Conservation (phyloP, 1,284 basidiomycete genomes). For the Ustilago xerochloae region DNA sequence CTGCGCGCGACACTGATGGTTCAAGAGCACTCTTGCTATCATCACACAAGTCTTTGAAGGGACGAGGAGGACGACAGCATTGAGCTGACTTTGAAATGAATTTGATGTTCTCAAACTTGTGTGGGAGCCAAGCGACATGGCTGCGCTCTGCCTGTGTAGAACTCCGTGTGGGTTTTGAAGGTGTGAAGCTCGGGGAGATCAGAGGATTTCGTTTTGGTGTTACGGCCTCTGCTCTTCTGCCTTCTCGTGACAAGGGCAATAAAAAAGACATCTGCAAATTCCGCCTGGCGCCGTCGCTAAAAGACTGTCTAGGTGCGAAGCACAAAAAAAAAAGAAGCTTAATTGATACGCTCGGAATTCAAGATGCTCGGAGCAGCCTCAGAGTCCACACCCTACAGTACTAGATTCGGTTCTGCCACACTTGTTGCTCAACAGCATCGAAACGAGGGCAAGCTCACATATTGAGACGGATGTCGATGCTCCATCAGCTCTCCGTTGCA, state of each 20-base stretch:
- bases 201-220: too few species aligned
- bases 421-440: too few species aligned
- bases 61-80: background rate
- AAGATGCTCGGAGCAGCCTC: background rate
- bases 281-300: conserved; percentile 2
- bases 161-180: too few species aligned
- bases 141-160: too few species aligned
- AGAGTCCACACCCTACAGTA: too few species aligned
- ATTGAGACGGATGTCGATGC: too few species aligned
- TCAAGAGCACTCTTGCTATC: background rate
- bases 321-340: background rate
- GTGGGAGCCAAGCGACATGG: too few species aligned
- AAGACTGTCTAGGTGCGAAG: background rate
- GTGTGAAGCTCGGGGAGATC: too few species aligned
- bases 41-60: background rate
- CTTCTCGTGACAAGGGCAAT: background rate
- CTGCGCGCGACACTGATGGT: too few species aligned
- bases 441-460: too few species aligned
- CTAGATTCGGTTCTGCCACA: too few species aligned
- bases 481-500: too few species aligned
- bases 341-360: background rate
- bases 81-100: background rate
- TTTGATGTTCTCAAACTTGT: background rate
- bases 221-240: background rate
- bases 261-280: background rate